Percentiles rank a stretch among this genome's conserved stretches.
These are phyloP conservation scores for Kazachstania africana DNA, from an alignment of 805 yeast genomes.

Conservation along the genomic window DNA sequence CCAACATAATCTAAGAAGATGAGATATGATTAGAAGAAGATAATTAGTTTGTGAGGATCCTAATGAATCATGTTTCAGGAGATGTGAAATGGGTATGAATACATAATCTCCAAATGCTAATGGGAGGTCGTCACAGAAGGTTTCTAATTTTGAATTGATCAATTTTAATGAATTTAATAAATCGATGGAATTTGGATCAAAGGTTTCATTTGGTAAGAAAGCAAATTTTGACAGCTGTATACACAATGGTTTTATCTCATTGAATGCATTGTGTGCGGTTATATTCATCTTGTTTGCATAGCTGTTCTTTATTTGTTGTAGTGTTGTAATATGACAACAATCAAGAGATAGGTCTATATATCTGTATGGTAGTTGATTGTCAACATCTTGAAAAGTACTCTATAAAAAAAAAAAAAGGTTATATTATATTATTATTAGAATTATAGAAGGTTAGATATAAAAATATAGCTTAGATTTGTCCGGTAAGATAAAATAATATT, in stretches of 20 bases:
- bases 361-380: too few relatives aligned
- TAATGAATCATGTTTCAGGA: conserved; percentile 38
- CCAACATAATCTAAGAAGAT: conserved; percentile 41
- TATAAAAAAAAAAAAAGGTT: too few relatives aligned
- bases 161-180: conserved; percentile 26
- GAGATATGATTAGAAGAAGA: conserved; percentile 33
- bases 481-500: too few relatives aligned
- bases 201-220: conserved; percentile 28
- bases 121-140: conserved; percentile 17
- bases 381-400: too few relatives aligned
- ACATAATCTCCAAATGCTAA: conserved; percentile 45
- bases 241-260: conserved; percentile 32
- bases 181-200: conserved; percentile 24
- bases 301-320: too few relatives aligned
- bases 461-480: too few relatives aligned
- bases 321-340: too few relatives aligned
- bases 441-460: too few relatives aligned
- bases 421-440: too few relatives aligned
- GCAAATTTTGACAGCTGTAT: conserved; percentile 33
- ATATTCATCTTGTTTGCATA: too few relatives aligned
- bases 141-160: conserved; percentile 15
- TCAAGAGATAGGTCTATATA: too few relatives aligned
- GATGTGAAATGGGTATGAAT: conserved; percentile 46
- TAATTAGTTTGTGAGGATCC: conserved; percentile 36
- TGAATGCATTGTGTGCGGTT: too few relatives aligned